These are phyloP conservation scores for Nakazawaea holstii DNA, from an alignment of 805 yeast species.

Conservation along the genomic window DNA sequence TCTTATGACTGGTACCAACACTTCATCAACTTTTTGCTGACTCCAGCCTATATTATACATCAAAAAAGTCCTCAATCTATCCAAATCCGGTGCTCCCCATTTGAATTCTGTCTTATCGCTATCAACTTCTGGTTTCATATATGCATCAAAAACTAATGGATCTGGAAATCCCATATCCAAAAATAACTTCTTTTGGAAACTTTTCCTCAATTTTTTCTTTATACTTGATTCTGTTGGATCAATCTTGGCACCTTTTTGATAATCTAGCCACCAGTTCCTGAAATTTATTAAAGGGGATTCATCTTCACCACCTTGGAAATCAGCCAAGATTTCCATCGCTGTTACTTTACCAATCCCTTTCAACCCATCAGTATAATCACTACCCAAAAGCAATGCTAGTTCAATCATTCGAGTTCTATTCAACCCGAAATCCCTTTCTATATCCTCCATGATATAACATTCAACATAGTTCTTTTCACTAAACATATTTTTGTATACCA, in stretches of 20 bases:
- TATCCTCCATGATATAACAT: conserved; percentile 57
- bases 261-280: conserved; percentile 54
- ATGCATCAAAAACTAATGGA: conserved; percentile 63
- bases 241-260: conserved; percentile 33
- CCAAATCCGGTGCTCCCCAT: conserved; percentile 91
- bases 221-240: conserved; percentile 41
- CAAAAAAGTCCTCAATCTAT: conserved; percentile 66
- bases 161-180: conserved; percentile 70
- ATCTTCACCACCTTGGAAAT: conserved; percentile 47
- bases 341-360: conserved; percentile 93
- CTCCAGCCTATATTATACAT: conserved; percentile 76
- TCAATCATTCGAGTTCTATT: conserved; percentile 62
- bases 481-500: conserved; percentile 87
- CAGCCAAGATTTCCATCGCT: conserved; percentile 86
- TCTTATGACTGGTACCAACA: conserved; percentile 77
- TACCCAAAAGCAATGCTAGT: conserved; percentile 80
- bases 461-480: conserved; percentile 91
- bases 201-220: conserved; percentile 50
- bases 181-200: conserved; percentile 49
- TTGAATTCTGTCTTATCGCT: conserved; percentile 67
- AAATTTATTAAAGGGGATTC: conserved; percentile 25
- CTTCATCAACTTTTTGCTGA: conserved; percentile 69
- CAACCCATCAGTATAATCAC: conserved; percentile 92
- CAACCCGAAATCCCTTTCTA: conserved; percentile 62
- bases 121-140: conserved; percentile 78